Conservation (phyloP, 2,329 filamentous ascomycete genomes). For the Epichloe gansuensis region DNA sequence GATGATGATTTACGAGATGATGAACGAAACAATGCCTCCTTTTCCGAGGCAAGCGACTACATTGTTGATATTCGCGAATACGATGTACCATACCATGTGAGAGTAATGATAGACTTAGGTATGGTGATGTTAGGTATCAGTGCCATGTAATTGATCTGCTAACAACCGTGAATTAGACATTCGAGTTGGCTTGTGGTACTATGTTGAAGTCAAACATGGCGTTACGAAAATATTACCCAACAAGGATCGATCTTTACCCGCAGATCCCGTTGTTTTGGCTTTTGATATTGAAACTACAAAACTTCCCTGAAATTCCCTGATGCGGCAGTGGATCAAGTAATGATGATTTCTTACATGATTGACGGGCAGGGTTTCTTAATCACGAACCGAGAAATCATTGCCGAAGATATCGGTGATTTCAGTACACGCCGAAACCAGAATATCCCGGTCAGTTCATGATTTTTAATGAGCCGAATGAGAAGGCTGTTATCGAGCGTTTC, state of each 20-base stretch:
- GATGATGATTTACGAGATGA: constrained; percentile 80
- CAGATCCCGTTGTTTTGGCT: constrained; percentile 96
- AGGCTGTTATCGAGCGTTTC: constrained; percentile 76
- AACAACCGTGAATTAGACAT: constrained; percentile 50
- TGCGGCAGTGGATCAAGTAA: constrained; percentile 85
- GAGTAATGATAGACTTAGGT: constrained; percentile 94
- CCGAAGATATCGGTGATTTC: constrained; percentile 93
- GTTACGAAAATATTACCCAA: constrained; percentile 72
- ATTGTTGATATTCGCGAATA: constrained; percentile 98
- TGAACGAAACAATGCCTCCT: constrained; percentile 60
- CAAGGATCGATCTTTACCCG: constrained; percentile 76
- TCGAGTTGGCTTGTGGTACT: constrained; percentile 94
- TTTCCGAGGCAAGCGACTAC: constrained; percentile 87
- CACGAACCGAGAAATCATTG: constrained; percentile 94
- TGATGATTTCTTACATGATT: constrained; percentile 99
- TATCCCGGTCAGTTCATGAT: constrained; percentile 94
- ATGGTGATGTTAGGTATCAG: constrained; percentile 11
- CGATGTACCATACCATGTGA: constrained; percentile 97
- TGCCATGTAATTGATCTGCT: constrained; percentile 8
- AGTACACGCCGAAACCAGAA: constrained; percentile 95
- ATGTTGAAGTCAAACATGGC: constrained; percentile 86
- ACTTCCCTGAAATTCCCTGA: constrained; percentile 94
- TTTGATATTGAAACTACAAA: constrained; percentile 99
- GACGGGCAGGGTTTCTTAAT: constrained; percentile 96
- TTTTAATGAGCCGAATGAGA: constrained; percentile 95